Evolutionary conservation across 345 rosid genomes (phyloP).

Genomic region (Populus alba): DNA sequence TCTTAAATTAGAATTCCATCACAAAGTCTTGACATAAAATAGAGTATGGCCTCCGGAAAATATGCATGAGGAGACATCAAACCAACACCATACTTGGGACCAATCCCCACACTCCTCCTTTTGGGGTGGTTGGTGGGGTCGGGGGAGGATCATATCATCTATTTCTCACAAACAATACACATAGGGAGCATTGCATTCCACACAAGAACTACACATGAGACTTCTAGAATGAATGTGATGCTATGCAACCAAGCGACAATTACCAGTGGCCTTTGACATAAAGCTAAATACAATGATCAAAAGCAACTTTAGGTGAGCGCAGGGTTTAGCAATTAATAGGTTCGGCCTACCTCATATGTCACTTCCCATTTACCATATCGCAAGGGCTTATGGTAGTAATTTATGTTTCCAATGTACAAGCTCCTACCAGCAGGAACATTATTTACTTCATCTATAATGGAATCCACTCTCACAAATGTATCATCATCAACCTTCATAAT

Average conservation of each 20-base stretch:
- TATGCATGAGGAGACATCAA: background rate
- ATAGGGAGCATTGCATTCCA: background rate
- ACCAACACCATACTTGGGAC: background rate
- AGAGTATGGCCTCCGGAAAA: background rate
- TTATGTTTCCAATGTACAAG: conserved; percentile 81
- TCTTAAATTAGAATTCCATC: conserved; percentile 6
- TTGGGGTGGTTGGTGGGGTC: background rate
- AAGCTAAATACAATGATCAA: background rate
- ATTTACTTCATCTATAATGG: conserved; percentile 59
- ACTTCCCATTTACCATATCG: conserved; percentile 97
- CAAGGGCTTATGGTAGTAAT: conserved; percentile 82
- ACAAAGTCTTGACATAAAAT: background rate
- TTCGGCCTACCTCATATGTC: conserved; percentile 69
- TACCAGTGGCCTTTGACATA: background rate
- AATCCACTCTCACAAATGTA: conserved; percentile 80
- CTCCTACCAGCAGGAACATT: conserved; percentile 58
- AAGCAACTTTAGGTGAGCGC: background rate
- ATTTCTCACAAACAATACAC: background rate
- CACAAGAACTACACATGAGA: background rate
- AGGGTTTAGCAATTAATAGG: background rate
- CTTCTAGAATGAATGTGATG: background rate
- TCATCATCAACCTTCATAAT: conserved; percentile 95
- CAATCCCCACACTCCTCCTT: background rate
- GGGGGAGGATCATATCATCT: background rate
- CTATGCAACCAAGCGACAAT: background rate